Percentiles rank a stretch among this genome's conserved stretches.
Evolutionary conservation across 2,329 filamentous ascomycete genomes (phyloP).

Genomic region (Mollisiaceae sp.): DNA sequence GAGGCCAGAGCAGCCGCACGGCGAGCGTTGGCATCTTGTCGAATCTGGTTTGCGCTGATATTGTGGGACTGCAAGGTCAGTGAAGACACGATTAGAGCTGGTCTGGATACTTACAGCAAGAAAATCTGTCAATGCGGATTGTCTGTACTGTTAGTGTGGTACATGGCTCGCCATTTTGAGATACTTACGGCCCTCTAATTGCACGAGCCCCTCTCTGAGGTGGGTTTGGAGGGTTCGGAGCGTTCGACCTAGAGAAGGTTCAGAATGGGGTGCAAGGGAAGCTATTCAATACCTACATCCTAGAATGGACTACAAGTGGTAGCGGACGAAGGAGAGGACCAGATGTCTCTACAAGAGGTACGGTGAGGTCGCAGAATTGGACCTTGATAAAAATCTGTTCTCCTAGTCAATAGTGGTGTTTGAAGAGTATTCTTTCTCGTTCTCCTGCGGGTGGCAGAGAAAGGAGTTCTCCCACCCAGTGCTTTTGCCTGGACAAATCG

Average conservation of each 20-base stretch:
- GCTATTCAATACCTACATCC: not conserved
- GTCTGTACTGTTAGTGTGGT: constrained; percentile 44
- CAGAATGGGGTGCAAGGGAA: not conserved
- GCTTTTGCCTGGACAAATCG: constrained; percentile 3
- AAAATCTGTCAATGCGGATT: constrained; percentile 72
- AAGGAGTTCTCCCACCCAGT: not conserved
- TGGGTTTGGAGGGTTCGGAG: constrained; percentile 19
- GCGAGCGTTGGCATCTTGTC: constrained; percentile 54
- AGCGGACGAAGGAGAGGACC: not conserved
- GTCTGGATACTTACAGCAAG: constrained; percentile 57
- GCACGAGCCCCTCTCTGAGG: constrained; percentile 29
- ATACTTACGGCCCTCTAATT: constrained; percentile 41
- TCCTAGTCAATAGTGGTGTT: not conserved
- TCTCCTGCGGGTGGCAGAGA: not conserved
- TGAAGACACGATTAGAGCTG: too few relatives aligned
- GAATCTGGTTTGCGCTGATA: constrained; percentile 66
- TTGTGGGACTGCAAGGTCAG: constrained; percentile 66
- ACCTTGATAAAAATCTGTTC: not conserved
- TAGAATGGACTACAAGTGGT: not conserved
- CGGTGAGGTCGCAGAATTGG: not conserved
- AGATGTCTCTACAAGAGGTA: not conserved
- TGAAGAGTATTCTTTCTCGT: not conserved
- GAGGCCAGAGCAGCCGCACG: constrained; percentile 47
- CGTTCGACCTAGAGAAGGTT: constrained; percentile 14
- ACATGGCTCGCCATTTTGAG: not conserved